phyloP scores from a whole-genome alignment of 2,329 filamentous ascomycete species.

The Ophiosphaerella herpotricha region DNA sequence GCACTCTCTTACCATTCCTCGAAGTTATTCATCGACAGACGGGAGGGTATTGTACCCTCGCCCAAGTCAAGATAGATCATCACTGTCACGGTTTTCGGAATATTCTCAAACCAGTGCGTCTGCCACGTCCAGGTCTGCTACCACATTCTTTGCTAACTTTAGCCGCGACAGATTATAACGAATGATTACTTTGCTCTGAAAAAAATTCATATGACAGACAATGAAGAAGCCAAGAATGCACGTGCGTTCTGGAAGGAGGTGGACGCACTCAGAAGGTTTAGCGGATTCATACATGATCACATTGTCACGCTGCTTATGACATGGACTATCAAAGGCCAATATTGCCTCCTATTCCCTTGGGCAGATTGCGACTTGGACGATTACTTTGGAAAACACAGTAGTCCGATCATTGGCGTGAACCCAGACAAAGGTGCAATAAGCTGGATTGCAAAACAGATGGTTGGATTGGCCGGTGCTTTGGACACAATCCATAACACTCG shows the following conservation, averaged over 20 bases:
- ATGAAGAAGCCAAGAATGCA: not conserved
- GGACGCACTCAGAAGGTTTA: constrained; percentile 8
- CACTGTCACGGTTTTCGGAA: constrained; percentile 3
- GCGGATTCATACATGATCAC: constrained; percentile 10
- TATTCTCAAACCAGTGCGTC: not conserved
- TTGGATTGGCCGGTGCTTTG: constrained; percentile 12
- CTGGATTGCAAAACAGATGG: constrained; percentile 18
- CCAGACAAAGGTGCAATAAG: not conserved
- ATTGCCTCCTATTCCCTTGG: constrained; percentile 16
- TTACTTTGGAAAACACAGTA: constrained; percentile 2
- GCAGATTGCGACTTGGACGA: constrained; percentile 13
- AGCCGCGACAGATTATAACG: not conserved
- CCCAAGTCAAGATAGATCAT: not conserved
- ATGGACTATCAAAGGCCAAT: constrained; percentile 7
- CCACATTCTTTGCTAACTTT: not conserved
- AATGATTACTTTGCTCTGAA: constrained; percentile 2
- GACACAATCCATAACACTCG: constrained; percentile 9
- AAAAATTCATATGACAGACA: not conserved
- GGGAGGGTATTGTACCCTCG: not conserved
- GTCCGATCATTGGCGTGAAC: not conserved
- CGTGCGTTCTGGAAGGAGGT: constrained; percentile 4
- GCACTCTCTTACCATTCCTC: not conserved
- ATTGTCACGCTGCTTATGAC: constrained; percentile 18
- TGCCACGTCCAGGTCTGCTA: not conserved
- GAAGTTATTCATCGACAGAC: no score